These are phyloP conservation scores for Naganishia sp. DNA, from an alignment of 1,284 basidiomycete genomes.

Conservation along the genomic window DNA sequence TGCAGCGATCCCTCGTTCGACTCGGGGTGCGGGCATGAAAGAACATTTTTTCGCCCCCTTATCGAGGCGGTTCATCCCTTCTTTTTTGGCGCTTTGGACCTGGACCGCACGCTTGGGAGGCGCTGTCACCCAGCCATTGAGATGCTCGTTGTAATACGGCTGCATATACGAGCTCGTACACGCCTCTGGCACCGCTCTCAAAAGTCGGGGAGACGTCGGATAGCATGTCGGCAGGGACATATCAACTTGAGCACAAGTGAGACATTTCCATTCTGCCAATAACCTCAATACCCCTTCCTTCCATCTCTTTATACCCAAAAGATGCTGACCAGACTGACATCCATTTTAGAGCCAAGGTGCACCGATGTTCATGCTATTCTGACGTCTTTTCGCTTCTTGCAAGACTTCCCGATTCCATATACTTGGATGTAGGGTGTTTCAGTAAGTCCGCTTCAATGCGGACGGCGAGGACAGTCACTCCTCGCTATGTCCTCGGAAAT, in stretches of 20 bases:
- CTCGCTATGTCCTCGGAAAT: background rate
- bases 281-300: too few species aligned
- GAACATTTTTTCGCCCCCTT: background rate
- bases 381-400: background rate
- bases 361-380: slow-evolving; percentile 1
- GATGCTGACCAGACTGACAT: background rate
- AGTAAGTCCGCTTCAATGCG: slow-evolving; percentile 6
- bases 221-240: slow-evolving; percentile 5
- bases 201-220: background rate
- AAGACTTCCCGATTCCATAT: slow-evolving; percentile 1
- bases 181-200: background rate
- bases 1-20: slow-evolving; percentile 25
- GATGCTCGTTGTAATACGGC: too few species aligned
- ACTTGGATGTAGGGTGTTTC: slow-evolving; percentile 28
- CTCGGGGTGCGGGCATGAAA: slow-evolving; percentile 6
- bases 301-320: too few species aligned
- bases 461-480: background rate
- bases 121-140: too few species aligned
- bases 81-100: too few species aligned
- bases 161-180: too few species aligned
- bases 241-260: slow-evolving; percentile 17
- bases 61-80: too few species aligned
- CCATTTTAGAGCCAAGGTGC: slow-evolving; percentile 1
- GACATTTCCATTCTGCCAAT: background rate
- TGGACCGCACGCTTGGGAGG: too few species aligned